Evolutionary conservation across 148 eudicot genomes (phyloP).

Genomic region (Rhododendron simsii): DNA sequence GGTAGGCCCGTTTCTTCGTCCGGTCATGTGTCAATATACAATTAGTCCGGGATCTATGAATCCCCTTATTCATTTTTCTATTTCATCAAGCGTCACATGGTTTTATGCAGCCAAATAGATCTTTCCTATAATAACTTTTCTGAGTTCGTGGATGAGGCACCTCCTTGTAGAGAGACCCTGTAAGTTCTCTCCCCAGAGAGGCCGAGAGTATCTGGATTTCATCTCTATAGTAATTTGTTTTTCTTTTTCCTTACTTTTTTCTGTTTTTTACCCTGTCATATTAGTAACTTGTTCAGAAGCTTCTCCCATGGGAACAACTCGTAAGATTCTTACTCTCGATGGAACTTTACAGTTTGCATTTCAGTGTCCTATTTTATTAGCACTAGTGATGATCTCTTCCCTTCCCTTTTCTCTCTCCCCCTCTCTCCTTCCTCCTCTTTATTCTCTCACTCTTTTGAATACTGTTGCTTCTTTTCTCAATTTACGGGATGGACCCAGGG

Average conservation of each 20-base stretch:
- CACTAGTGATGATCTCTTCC: background rate
- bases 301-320: too few relatives aligned
- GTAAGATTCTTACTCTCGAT: too few relatives aligned
- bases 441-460: background rate
- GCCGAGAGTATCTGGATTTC: background rate
- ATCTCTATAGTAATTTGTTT: background rate
- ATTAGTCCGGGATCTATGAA: too few relatives aligned
- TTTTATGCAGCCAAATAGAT: constrained; percentile 38
- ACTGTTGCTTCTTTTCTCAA: background rate
- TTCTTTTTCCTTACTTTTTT: background rate
- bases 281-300: too few relatives aligned
- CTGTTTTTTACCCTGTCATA: background rate
- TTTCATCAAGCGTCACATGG: background rate
- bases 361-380: background rate
- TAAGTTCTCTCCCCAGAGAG: constrained; percentile 15
- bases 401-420: background rate
- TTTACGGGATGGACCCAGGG: constrained; percentile 21
- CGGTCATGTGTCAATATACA: background rate
- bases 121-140: constrained; percentile 62
- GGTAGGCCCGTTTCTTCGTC: background rate
- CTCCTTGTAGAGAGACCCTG: constrained; percentile 37
- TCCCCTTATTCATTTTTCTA: background rate
- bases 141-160: constrained; percentile 17
- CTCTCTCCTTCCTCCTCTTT: background rate
- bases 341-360: background rate